Base-by-base conservation (phyloP, 371 early-diverging fungal genomes). In the Funneliformis caledonium region DNA sequence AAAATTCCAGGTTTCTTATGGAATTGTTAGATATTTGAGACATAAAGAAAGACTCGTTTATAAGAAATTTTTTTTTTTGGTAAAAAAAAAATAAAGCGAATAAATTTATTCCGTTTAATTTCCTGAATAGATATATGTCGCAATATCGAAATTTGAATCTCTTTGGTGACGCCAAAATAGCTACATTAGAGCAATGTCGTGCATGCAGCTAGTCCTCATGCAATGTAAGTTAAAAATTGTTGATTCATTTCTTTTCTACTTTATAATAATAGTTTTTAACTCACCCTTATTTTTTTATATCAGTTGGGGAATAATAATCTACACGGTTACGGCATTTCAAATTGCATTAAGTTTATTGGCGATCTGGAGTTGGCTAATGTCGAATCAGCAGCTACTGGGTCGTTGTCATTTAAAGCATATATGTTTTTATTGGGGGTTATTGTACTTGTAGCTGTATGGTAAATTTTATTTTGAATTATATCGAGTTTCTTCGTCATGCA, bases 1-100 rank as follows among this genome's bases (percentile, higher is more conserved):
- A 26, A 26, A 26, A 26, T 0, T 26, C 0, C 26, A 26, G 26
- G 26, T 26, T 26, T 26, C 26, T 26, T 26, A 26, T 26, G 26
- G 42, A 11, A 45, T 70, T 47, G 45, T 70, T 70, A 42, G 70
- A 70, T 70, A 70, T 45, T 10, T 70, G 48, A 70, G 45, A 22
- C 70, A 70, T 22, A 70, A 16, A 43, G 48, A 70, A 16, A 43
- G 48, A 70, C 22, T 43, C 42, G 22, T 45, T 47, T n/a, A 22
- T 43, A n/a, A 42, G 12, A 5, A 19, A 16, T 19, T 0, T 16
- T 52, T 16, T 52, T 12, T 19, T 52, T 19, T 52, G 19, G 6
- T 6, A 45, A 45, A 48, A 48, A 48, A 48, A 48, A 48, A 50
- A 50, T 14, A 16, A 52, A 50, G 19, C 5, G 4, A 4, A 0